These are phyloP conservation scores for Colletotrichum sp. DNA, from an alignment of 2,329 filamentous ascomycete genomes.

Conservation along the genomic window DNA sequence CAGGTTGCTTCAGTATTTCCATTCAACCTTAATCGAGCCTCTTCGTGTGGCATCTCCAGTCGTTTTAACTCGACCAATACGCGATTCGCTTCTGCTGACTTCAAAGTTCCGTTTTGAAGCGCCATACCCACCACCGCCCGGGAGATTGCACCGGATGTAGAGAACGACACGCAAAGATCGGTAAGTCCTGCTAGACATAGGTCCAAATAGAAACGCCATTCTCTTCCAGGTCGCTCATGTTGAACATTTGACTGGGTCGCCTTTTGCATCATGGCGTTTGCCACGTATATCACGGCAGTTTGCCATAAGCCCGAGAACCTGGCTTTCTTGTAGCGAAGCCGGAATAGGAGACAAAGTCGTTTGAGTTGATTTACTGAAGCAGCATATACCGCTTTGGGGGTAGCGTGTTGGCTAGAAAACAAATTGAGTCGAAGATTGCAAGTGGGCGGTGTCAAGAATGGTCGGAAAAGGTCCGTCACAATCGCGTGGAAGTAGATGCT, in stretches of 20 bases:
- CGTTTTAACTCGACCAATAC: neutral
- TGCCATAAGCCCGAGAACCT: neutral
- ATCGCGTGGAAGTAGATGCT: constrained; percentile 11
- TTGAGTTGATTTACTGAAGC: constrained; percentile 1
- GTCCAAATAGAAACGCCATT: neutral
- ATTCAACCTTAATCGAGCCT: neutral
- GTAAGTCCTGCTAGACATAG: neutral
- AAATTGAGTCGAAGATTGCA: neutral
- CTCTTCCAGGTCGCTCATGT: neutral
- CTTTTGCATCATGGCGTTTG: neutral
- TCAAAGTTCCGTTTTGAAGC: neutral
- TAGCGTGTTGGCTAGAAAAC: neutral
- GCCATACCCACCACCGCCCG: neutral
- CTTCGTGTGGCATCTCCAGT: neutral
- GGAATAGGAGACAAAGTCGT: neutral
- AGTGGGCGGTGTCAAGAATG: neutral
- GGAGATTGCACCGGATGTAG: neutral
- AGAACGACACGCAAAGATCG: neutral
- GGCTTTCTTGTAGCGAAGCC: neutral
- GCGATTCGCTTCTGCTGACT: neutral
- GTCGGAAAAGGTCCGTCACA: neutral
- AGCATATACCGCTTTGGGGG: neutral
- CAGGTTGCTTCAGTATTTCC: neutral
- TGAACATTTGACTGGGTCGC: neutral
- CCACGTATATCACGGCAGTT: neutral